Conservation (phyloP, 2,329 filamentous ascomycete species). For the Fonsecaea monophora region DNA sequence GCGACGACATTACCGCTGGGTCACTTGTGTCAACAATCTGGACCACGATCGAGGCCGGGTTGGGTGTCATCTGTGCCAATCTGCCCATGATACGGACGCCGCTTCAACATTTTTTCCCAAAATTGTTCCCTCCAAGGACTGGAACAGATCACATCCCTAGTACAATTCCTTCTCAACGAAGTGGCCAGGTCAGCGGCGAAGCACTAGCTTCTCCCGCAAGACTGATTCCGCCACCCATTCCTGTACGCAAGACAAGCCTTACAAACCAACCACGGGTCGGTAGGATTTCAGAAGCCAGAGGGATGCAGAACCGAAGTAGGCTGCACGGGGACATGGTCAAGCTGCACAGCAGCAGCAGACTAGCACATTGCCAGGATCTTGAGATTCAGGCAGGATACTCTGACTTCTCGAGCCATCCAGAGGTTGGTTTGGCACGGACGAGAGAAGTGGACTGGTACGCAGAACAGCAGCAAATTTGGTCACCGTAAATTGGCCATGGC, state of each 20-base stretch:
- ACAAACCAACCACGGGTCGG: conserved; percentile 16
- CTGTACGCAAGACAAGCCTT: conserved; percentile 3
- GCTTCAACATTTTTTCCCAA: conserved; percentile 38
- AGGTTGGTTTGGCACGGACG: not conserved
- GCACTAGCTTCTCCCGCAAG: conserved; percentile 11
- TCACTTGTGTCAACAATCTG: conserved; percentile 46
- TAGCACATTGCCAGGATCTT: not conserved
- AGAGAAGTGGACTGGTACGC: conserved; percentile 4
- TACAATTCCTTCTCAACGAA: conserved; percentile 13
- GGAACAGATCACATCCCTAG: conserved; percentile 24
- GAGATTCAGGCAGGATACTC: not conserved
- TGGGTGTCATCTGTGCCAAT: conserved; percentile 49
- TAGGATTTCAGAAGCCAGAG: not conserved
- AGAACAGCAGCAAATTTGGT: conserved; percentile 10
- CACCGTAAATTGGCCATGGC: not conserved
- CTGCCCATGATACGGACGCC: conserved; percentile 48
- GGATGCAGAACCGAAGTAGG: not conserved
- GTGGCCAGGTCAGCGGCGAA: conserved; percentile 11
- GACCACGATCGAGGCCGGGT: conserved; percentile 49
- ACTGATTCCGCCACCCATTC: conserved; percentile 7
- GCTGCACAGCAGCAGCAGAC: not conserved
- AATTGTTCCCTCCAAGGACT: conserved; percentile 27
- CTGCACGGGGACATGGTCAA: no score
- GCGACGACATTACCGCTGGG: conserved; percentile 41
- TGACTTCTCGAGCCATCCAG: not conserved